These are phyloP conservation scores for Paraphaeosphaeria minitans DNA, from an alignment of 2,329 filamentous ascomycete genomes.

Conservation along the genomic window DNA sequence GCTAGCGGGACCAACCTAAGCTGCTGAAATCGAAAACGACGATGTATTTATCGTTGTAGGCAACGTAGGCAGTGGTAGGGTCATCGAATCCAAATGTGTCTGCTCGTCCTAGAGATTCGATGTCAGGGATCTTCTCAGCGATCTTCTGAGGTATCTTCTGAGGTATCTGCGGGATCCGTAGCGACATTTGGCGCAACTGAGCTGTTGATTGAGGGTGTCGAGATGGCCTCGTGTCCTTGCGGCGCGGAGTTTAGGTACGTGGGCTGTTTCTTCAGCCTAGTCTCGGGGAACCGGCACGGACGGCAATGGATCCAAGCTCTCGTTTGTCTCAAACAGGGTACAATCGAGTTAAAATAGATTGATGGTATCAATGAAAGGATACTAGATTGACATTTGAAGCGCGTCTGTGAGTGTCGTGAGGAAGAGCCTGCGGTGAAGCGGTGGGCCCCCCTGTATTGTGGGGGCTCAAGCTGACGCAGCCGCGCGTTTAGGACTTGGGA, in stretches of 20 bases:
- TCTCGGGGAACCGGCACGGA: slow-evolving; percentile 24
- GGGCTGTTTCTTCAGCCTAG: slow-evolving; percentile 16
- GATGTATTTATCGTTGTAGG: slow-evolving; percentile 42
- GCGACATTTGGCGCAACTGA: slow-evolving; percentile 3
- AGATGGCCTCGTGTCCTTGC: slow-evolving; percentile 8
- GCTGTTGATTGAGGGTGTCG: slow-evolving; percentile 8
- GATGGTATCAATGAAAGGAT: background rate
- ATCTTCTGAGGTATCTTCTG: slow-evolving; percentile 16
- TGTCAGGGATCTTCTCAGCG: slow-evolving; percentile 15
- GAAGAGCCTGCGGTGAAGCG: background rate
- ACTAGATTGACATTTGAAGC: background rate
- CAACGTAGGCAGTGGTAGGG: slow-evolving; percentile 27
- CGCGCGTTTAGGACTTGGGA: background rate
- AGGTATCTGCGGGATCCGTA: background rate
- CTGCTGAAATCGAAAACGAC: slow-evolving; percentile 37
- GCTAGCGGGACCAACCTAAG: slow-evolving; percentile 27
- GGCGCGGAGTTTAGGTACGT: slow-evolving; percentile 15
- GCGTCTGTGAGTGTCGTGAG: background rate
- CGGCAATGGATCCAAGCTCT: slow-evolving; percentile 18
- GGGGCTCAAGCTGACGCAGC: slow-evolving; percentile 8
- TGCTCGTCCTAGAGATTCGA: slow-evolving; percentile 28
- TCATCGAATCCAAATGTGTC: slow-evolving; percentile 33
- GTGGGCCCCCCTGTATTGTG: background rate
- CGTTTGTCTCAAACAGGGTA: background rate
- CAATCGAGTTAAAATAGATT: background rate